phyloP scores from a whole-genome alignment of 805 yeast genomes.

The Millerago galiae region DNA sequence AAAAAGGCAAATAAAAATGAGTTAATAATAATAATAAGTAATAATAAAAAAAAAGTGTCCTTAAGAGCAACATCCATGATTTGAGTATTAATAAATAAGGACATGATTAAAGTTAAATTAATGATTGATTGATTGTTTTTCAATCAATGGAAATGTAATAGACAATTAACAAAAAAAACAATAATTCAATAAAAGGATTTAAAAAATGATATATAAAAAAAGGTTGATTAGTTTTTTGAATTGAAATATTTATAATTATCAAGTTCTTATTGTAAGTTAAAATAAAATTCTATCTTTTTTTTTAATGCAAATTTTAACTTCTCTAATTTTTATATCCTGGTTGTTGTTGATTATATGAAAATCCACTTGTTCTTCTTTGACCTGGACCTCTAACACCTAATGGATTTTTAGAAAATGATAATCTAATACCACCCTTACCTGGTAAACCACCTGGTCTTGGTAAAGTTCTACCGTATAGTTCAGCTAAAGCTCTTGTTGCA shows the following conservation, averaged over 20 bases:
- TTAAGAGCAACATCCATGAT: too few species aligned
- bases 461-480: conserved; percentile 85
- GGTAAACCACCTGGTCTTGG: conserved; percentile 68
- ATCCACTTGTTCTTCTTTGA: conserved; percentile 34
- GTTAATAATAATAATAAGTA: background rate
- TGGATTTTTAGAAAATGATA: conserved; percentile 93
- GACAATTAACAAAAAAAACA: too few species aligned
- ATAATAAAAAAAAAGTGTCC: background rate
- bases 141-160: too few species aligned
- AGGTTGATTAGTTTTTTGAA: too few species aligned
- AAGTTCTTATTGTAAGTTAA: background rate
- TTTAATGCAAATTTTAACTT: background rate
- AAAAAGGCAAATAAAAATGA: too few species aligned
- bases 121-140: too few species aligned
- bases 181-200: too few species aligned
- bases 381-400: conserved; percentile 85
- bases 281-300: background rate
- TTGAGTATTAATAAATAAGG: too few species aligned
- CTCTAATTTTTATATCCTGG: conserved; percentile 6
- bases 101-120: too few species aligned
- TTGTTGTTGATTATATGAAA: conserved; percentile 10
- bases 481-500: conserved; percentile 92
- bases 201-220: too few species aligned
- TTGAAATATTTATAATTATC: background rate
- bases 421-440: conserved; percentile 89